Percentiles rank a stretch among this genome's conserved stretches.
These are phyloP conservation scores for Penicillium sp. DNA, from an alignment of 2,329 filamentous ascomycete genomes.

Conservation along the genomic window DNA sequence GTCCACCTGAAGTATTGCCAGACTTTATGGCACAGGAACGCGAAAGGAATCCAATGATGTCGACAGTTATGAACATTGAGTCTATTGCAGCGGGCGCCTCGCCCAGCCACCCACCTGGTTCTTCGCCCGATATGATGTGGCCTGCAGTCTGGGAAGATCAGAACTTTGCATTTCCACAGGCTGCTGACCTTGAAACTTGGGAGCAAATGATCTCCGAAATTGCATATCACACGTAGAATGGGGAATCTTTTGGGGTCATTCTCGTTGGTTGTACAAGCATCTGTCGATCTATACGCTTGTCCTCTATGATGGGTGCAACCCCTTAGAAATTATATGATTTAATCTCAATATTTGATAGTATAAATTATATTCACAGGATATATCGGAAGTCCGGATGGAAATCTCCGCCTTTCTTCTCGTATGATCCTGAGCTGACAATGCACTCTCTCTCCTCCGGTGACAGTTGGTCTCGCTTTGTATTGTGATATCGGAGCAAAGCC, in stretches of 20 bases:
- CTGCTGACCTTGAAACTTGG: conserved; percentile 14
- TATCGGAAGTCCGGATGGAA: conserved; percentile 17
- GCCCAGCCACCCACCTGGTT: neutral
- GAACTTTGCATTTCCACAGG: conserved; percentile 16
- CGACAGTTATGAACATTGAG: neutral
- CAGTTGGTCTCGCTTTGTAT: conserved; percentile 12
- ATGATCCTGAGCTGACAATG: conserved; percentile 11
- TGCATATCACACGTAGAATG: conserved; percentile 12
- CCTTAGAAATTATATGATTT: neutral
- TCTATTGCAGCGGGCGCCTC: neutral
- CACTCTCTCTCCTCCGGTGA: conserved; percentile 9
- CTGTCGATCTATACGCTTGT: neutral
- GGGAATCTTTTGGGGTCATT: neutral
- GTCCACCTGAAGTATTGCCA: conserved; percentile 4
- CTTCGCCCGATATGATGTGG: conserved; percentile 14
- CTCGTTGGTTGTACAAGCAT: neutral
- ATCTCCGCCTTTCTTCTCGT: conserved; percentile 15
- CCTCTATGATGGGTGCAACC: neutral
- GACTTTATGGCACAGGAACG: conserved; percentile 1
- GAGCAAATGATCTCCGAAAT: conserved; percentile 19
- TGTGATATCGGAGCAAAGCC: conserved; percentile 10
- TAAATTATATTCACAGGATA: conserved; percentile 5
- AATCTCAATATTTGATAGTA: neutral
- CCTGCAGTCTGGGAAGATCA: conserved; percentile 14
- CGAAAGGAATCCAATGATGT: neutral